Base-by-base conservation (phyloP, 2,329 filamentous ascomycete species). In the Hypoxylon rubiginosum region DNA sequence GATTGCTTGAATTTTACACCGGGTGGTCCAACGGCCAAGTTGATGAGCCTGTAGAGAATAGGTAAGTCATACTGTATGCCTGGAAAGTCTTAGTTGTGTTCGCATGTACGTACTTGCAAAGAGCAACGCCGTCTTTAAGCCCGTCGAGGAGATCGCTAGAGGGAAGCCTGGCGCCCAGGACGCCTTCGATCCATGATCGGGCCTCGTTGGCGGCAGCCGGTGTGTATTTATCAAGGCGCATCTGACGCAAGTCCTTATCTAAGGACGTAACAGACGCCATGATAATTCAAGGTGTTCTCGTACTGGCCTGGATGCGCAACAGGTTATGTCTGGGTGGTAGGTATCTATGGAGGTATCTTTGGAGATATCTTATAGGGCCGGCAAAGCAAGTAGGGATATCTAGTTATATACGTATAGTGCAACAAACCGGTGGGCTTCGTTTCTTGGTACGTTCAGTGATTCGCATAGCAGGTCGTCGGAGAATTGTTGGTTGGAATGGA, bases 231-330 rank as follows among this genome's bases (percentile, higher is more conserved):
- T 94, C 92, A 75, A 97, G 85, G 80, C 96, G 94, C 86, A 98
- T 81, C 79, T 90, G 94, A 85, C 93, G 92, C 89, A 99, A 86
- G 84, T 99, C 96, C 80, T 95, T 95, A 82, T 98, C 96, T 66
- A 99, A 85, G 69, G 93, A 97, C 69, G 93, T 88, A 32, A 98
- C 95, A 41, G 95, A 97, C 73, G 95, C 94, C 95, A 98, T 98
- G 68, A 62, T 65, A 51, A 28, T 41, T 21, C n/a, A 34, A 24
- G n/a, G 15, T 56, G 11, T 52, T 39, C 52, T 66, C 57, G 53
- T 52, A 13, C 24, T 43, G 19, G 19, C 41, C n/a, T 24, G 19
- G 26, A 58, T 43, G 58, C 39, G 50, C 9, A 36, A 53, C 45
- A 46, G 30, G 17, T n/a, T 50, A 36, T 41, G 26, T 55, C 17